phyloP scores from a whole-genome alignment of 73 alveolate genomes.

The Paramecium pentaurelia region DNA sequence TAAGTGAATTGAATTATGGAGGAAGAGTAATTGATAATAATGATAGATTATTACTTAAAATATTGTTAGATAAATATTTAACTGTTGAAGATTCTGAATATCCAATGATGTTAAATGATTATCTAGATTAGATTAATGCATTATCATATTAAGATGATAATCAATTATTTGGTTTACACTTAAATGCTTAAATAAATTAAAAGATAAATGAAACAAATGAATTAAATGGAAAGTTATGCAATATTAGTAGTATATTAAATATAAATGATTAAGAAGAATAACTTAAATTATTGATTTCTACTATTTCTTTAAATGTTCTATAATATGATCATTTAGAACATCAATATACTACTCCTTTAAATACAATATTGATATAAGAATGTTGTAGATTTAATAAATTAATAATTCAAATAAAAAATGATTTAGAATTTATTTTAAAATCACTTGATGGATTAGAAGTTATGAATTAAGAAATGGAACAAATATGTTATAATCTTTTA shows the following conservation, averaged over 20 bases:
- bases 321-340: conserved; percentile 64
- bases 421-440: conserved; percentile 68
- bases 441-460: conserved; percentile 82
- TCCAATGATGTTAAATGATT: conserved; percentile 24
- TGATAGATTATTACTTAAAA: conserved; percentile 93
- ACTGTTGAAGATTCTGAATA: conserved; percentile 81
- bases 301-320: neutral
- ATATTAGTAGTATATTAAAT: conserved; percentile 41
- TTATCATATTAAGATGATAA: conserved; percentile 89
- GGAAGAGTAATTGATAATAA: conserved; percentile 99
- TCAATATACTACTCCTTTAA: conserved; percentile 74
- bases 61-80: conserved; percentile 87
- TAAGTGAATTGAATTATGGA: conserved; percentile 99
- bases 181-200: conserved; percentile 97
- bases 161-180: conserved; percentile 98
- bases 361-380: conserved; percentile 73
- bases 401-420: conserved; percentile 55
- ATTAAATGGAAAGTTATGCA: conserved; percentile 74
- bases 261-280: neutral
- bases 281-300: neutral
- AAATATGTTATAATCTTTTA: conserved; percentile 69
- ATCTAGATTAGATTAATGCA: conserved; percentile 81
- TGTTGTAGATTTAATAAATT: conserved; percentile 73
- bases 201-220: conserved; percentile 89
- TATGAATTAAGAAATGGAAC: conserved; percentile 80